Conservation (phyloP, 257 asterid species). For the Paulownia fortunei region DNA sequence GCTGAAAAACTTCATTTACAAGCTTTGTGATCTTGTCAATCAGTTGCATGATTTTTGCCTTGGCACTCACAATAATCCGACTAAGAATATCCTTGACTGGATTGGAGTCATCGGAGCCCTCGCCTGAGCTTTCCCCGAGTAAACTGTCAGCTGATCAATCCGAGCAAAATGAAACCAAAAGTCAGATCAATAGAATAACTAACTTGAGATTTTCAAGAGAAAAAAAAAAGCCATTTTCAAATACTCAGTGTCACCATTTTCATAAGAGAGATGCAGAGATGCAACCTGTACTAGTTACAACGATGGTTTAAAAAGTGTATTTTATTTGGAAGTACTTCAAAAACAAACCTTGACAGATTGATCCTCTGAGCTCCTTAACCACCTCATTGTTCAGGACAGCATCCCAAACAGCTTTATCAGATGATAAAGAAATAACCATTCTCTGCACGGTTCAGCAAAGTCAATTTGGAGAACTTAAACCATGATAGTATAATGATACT, state of each 20-base stretch:
- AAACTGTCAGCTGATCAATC: slow-evolving; percentile 35
- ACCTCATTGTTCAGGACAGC: slow-evolving; percentile 74
- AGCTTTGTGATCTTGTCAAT: slow-evolving; percentile 47
- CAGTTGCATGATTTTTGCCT: slow-evolving; percentile 52
- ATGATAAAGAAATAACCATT: slow-evolving; percentile 74
- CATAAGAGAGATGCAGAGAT: neutral
- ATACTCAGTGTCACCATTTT: no score
- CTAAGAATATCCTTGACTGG: slow-evolving; percentile 40
- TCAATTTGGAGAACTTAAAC: neutral
- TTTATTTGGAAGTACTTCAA: neutral
- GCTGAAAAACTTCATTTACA: slow-evolving; percentile 44
- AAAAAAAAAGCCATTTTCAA: no score
- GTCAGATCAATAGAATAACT: no score
- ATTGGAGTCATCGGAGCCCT: slow-evolving; percentile 34
- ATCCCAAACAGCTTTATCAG: slow-evolving; percentile 82
- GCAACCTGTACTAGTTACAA: no score
- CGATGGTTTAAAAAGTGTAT: neutral
- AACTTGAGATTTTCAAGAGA: neutral
- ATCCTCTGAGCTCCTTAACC: slow-evolving; percentile 68
- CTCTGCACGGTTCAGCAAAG: slow-evolving; percentile 48
- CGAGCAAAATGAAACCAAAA: neutral
- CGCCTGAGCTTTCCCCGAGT: slow-evolving; percentile 21
- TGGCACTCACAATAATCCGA: slow-evolving; percentile 49
- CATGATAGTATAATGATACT: neutral
- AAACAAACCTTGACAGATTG: slow-evolving; percentile 53